A percentile compares a stretch with the other conserved stretches of the same genome.
Evolutionary conservation across 2,329 filamentous ascomycete species (phyloP).

Genomic region (Sarocladiaceae sp.): DNA sequence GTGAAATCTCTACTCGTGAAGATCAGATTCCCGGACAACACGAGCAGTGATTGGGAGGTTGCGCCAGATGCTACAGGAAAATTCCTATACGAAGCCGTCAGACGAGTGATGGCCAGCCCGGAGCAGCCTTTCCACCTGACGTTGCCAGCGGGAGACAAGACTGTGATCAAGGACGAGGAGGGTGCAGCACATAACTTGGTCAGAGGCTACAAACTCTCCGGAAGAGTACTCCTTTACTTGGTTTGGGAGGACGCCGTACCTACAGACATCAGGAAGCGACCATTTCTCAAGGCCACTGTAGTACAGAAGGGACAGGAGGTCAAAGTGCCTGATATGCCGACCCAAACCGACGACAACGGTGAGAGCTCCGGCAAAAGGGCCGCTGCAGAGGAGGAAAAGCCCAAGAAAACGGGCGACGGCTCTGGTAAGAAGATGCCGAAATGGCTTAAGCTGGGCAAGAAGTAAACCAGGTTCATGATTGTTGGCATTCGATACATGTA

Average conservation of each 20-base stretch:
- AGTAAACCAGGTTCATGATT: constrained; percentile 34
- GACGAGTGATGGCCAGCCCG: constrained; percentile 62
- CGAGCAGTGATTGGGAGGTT: constrained; percentile 69
- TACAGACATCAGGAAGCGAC: constrained; percentile 46
- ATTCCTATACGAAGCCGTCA: constrained; percentile 71
- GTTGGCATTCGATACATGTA: neutral
- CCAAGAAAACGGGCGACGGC: constrained; percentile 32
- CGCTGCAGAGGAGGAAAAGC: constrained; percentile 20
- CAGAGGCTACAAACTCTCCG: constrained; percentile 64
- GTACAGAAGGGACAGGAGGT: constrained; percentile 62
- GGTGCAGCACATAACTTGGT: constrained; percentile 56
- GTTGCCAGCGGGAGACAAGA: constrained; percentile 50
- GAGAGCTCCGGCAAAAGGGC: constrained; percentile 20
- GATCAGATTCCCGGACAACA: constrained; percentile 85
- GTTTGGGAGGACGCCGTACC: constrained; percentile 65
- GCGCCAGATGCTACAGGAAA: constrained; percentile 63
- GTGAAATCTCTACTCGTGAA: constrained; percentile 70
- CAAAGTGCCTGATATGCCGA: constrained; percentile 55
- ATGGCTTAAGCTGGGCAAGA: constrained; percentile 72
- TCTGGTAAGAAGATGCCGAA: constrained; percentile 55
- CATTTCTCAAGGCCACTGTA: constrained; percentile 56
- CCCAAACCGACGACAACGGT: constrained; percentile 33
- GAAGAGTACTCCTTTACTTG: constrained; percentile 70
- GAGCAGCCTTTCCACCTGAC: constrained; percentile 69
- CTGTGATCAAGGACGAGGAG: constrained; percentile 42